Conservation (phyloP, 495 filamentous ascomycete genomes). For the Aspergillus biplanus region DNA sequence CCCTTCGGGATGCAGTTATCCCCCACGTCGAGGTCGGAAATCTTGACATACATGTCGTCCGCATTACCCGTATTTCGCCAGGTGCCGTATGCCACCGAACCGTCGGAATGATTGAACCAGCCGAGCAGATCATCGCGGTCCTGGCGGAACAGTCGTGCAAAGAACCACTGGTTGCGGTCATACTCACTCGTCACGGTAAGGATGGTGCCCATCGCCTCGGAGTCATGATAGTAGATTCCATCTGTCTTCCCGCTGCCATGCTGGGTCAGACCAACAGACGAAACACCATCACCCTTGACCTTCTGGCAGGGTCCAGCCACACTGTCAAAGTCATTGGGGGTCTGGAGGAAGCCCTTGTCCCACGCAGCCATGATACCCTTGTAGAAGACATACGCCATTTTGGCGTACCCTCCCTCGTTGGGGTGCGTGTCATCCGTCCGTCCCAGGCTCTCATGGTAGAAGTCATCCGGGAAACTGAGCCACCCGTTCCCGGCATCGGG, state of each 20-base stretch:
- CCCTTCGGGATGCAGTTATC: too few species aligned
- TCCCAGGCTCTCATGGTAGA: not conserved
- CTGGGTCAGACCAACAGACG: not conserved
- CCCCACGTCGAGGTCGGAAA: too few species aligned
- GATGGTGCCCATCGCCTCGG: not conserved
- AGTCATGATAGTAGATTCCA: not conserved
- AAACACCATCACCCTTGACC: not conserved
- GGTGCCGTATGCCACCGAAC: too few species aligned
- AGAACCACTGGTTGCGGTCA: not conserved
- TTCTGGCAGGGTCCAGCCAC: not conserved
- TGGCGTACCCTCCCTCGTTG: conserved; percentile 49
- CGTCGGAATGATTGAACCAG: too few species aligned
- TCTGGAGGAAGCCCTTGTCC: not conserved
- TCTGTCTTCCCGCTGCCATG: not conserved
- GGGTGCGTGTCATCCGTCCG: conserved; percentile 50
- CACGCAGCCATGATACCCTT: conserved; percentile 35
- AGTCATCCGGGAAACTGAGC: not conserved
- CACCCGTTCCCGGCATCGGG: not conserved
- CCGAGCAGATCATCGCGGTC: too few species aligned
- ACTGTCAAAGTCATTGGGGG: not conserved
- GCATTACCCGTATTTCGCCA: too few species aligned
- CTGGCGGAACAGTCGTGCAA: not conserved
- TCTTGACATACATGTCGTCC: too few species aligned
- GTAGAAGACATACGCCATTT: conserved; percentile 57
- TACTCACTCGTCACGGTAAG: not conserved